Evolutionary conservation across 805 yeast species (phyloP).

Genomic region (Yamadazyma ubonensis): DNA sequence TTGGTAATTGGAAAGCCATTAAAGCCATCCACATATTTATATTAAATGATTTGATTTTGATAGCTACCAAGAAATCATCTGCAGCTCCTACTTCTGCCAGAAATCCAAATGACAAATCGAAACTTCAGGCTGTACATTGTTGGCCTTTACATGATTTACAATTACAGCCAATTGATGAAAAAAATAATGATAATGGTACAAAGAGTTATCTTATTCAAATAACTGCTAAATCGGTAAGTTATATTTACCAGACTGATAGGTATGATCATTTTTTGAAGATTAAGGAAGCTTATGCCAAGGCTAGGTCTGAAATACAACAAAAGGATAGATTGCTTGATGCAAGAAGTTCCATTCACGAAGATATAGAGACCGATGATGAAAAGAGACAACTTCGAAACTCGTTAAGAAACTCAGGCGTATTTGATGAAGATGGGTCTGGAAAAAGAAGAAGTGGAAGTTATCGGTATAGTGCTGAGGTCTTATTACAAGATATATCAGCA

Average conservation of each 20-base stretch:
- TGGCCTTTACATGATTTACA: constrained; percentile 70
- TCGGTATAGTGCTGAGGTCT: constrained; percentile 37
- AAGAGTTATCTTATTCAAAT: constrained; percentile 45
- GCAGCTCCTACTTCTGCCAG: constrained; percentile 21
- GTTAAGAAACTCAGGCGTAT: constrained; percentile 52
- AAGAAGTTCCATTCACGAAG: constrained; percentile 13
- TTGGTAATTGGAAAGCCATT: constrained; percentile 78
- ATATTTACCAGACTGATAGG: constrained; percentile 61
- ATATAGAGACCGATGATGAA: constrained; percentile 31
- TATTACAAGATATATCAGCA: constrained; percentile 58
- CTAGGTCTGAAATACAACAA: constrained; percentile 50
- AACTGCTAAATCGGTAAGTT: constrained; percentile 47
- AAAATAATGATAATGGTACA: constrained; percentile 22
- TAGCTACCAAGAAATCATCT: constrained; percentile 59
- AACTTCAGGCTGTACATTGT: constrained; percentile 70
- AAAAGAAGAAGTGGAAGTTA: constrained; percentile 26
- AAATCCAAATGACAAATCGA: constrained; percentile 29
- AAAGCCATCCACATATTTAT: constrained; percentile 75
- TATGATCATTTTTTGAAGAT: constrained; percentile 56
- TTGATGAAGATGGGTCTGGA: constrained; percentile 17
- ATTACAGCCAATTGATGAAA: constrained; percentile 39
- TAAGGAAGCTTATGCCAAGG: constrained; percentile 55
- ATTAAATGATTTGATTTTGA: constrained; percentile 70
- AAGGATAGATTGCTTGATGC: constrained; percentile 28
- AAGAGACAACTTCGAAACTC: constrained; percentile 40